Evolutionary conservation across 345 rosid species (phyloP), one percentile per base, ranked within the genome.

Genomic region (Salix caprea): DNA sequence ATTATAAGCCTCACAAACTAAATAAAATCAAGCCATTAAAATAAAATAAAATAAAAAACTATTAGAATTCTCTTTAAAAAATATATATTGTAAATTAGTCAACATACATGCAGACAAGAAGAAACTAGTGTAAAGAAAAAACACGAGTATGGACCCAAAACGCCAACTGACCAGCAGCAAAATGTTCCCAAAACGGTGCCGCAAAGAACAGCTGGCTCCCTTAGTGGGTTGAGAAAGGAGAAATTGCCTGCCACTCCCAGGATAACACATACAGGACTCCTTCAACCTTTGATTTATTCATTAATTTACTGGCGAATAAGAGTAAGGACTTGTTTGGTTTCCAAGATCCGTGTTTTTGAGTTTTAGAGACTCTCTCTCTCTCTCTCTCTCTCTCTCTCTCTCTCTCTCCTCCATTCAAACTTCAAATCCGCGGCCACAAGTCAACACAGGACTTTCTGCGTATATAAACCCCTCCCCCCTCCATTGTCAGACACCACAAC

Each of bases 381-480:
- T 30, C 10, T 18, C 39, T 23, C 39, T 8, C 9, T n/a, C 78
- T 42, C 30, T 28, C 32, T 30, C 32, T 32, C 32, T 30, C 32
- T 30, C 10, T 18, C 39, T 23, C 39, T 8, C 9, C 28, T 36
- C 50, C 24, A 37, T 75, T 75, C 78, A 75, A 75, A 67, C 70
- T 65, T 65, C 76, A 64, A 74, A 37, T 60, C 70, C 78, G 72
- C 78, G 78, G 78, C 72, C 37, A 19, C 19, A 54, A 67, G 78
- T 75, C 78, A 75, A 75, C 21, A n/a, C 72, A 67, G 50, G 61
- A 56, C 26, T 34, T 34, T 34, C 37, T 34, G 37, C 37, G 0
- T 34, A 56, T 34, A 56, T 56, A 56, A 23, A n/a, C n/a, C 5
- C 28, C 44, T 4, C n/a, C 1, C 23, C 21, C 60, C 11, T 21